Evolutionary conservation across 371 early-diverging fungal genomes (phyloP).

Genomic region (Rhizomucor miehei): DNA sequence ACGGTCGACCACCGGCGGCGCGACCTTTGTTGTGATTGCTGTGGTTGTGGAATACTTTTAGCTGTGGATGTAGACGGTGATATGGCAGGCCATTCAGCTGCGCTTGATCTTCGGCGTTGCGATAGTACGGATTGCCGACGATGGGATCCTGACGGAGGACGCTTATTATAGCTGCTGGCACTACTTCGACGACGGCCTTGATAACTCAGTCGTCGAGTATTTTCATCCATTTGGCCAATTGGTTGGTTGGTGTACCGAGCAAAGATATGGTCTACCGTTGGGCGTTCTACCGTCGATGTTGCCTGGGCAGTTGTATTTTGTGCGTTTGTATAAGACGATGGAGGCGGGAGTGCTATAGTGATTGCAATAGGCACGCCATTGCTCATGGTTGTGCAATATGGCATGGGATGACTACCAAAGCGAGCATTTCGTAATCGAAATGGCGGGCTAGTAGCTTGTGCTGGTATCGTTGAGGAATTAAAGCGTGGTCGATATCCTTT

Average conservation of each 20-base stretch:
- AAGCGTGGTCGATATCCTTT: neutral
- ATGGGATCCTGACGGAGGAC: too few species aligned
- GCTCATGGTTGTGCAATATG: slow-evolving; percentile 4
- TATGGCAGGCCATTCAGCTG: slow-evolving; percentile 17
- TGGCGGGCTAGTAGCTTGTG: neutral
- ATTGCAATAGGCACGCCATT: slow-evolving; percentile 7
- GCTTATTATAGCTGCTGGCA: neutral
- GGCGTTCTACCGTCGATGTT: neutral
- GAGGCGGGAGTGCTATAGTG: slow-evolving; percentile 13
- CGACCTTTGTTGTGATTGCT: slow-evolving; percentile 2
- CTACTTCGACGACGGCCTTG: slow-evolving; percentile 4
- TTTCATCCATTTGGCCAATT: neutral
- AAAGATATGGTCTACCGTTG: slow-evolving; percentile 21
- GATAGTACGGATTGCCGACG: neutral
- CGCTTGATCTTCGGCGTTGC: neutral
- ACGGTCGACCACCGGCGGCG: slow-evolving; percentile 27
- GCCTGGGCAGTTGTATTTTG: neutral
- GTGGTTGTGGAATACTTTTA: neutral
- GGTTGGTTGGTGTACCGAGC: slow-evolving; percentile 15
- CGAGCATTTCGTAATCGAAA: slow-evolving; percentile 6
- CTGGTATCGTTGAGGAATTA: neutral
- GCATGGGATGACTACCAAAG: slow-evolving; percentile 10
- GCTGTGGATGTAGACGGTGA: slow-evolving; percentile 9
- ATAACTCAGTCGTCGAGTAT: slow-evolving; percentile 1
- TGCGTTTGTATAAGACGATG: slow-evolving; percentile 5